Evolutionary conservation across 2,329 filamentous ascomycete genomes (phyloP), one percentile per base, ranked within the genome.

Genomic region (Coccinonectria pachysandricola): DNA sequence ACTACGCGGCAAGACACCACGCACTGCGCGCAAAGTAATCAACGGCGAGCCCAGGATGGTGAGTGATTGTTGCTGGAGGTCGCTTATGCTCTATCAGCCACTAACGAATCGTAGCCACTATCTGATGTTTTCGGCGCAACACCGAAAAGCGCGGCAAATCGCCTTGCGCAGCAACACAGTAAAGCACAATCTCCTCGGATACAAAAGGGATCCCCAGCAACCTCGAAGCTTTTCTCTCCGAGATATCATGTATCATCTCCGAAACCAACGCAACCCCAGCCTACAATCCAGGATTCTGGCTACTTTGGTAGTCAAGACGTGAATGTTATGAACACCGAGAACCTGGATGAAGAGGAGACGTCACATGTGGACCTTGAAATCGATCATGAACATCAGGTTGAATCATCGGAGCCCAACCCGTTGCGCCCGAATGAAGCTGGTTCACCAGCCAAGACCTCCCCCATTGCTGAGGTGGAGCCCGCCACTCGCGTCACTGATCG

Each of bases 1-100:
- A 51, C 58, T 91, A 50, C 76, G 82, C 39, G 82, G 79, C 29
- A 87, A 85, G 60, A 88, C 82, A 15, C 82, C 83, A 21, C 70
- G 79, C 35, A 85, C 81, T 11, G 62, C 62, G 17, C 71, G 75
- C 30, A 86, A 79, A 50, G 57, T 56, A 24, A 65, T 68, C 43
- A 57, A 60, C 7, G 53, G 57, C 14, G 75, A 79, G 49, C 54
- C 64, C 16, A 71, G 81, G 44, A 69, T 75, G 36, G 79, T 84
- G 63, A 56, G 74, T 59, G 40, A 35, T 27, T 15, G n/a, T n/a
- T n/a, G n/a, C n/a, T n/a, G n/a, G n/a, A n/a, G n/a, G n/a, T n/a
- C n/a, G n/a, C n/a, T n/a, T n/a, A n/a, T n/a, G n/a, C n/a, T n/a
- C n/a, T n/a, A n/a, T n/a, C n/a, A n/a, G n/a, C n/a, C n/a, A n/a